Percentiles rank a stretch among this genome's conserved stretches.
phyloP scores from a whole-genome alignment of 2,329 filamentous ascomycete genomes.

The Botryotinia narcissicola region DNA sequence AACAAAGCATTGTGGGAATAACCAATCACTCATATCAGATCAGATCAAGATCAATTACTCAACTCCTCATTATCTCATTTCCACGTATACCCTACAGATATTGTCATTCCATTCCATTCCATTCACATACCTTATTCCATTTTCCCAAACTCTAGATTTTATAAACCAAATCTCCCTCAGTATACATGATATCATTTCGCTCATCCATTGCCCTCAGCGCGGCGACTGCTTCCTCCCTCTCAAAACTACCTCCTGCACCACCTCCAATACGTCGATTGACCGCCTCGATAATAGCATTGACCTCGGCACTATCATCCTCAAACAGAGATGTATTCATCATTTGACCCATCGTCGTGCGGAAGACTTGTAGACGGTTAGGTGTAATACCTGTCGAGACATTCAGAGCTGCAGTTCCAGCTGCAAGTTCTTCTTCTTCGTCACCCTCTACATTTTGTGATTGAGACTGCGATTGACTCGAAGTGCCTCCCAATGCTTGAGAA shows the following conservation, averaged over 20 bases:
- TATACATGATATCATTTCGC: conserved; percentile 86
- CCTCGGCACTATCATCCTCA: conserved; percentile 75
- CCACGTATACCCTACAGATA: not conserved
- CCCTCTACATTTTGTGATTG: conserved; percentile 22
- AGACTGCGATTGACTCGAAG: conserved; percentile 30
- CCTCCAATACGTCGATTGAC: conserved; percentile 70
- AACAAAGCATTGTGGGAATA: too few species aligned
- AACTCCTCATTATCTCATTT: not conserved
- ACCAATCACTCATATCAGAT: too few species aligned
- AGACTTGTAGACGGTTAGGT: conserved; percentile 65
- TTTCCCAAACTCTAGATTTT: conserved; percentile 53
- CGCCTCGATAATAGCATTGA: conserved; percentile 71
- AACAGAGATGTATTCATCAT: conserved; percentile 83
- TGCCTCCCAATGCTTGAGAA: conserved; percentile 36
- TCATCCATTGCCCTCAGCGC: conserved; percentile 79
- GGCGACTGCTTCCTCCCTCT: conserved; percentile 67
- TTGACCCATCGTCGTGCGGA: conserved; percentile 79
- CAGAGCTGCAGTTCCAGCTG: conserved; percentile 32
- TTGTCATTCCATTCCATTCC: not conserved
- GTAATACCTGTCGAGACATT: conserved; percentile 33
- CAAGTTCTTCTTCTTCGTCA: conserved; percentile 25
- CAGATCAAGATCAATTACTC: too few species aligned
- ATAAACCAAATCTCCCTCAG: conserved; percentile 65
- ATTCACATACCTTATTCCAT: not conserved
- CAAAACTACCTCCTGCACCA: conserved; percentile 59